phyloP scores from a whole-genome alignment of 2,329 filamentous ascomycete species.

The Talaromyces sp. region DNA sequence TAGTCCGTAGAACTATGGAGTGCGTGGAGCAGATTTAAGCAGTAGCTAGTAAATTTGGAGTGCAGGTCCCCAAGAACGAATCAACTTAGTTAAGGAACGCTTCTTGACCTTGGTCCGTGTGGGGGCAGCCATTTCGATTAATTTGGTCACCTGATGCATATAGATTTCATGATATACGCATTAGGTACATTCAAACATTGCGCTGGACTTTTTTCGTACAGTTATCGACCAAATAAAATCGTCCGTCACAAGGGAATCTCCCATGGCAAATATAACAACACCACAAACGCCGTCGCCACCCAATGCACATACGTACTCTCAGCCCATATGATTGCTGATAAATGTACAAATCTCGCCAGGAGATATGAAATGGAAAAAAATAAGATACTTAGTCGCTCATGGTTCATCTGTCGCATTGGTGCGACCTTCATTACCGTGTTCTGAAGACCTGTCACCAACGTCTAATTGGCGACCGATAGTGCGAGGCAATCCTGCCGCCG shows the following conservation, averaged over 20 bases:
- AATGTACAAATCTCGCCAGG: constrained; percentile 18
- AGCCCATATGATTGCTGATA: constrained; percentile 1
- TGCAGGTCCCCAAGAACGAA: background rate
- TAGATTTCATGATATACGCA: background rate
- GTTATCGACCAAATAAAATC: background rate
- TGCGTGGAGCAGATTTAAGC: background rate
- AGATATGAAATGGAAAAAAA: constrained; percentile 11
- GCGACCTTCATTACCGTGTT: constrained; percentile 5
- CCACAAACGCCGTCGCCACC: constrained; percentile 7
- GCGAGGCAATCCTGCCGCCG: constrained; percentile 63
- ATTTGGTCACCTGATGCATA: constrained; percentile 2
- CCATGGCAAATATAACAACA: constrained; percentile 4
- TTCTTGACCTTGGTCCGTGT: background rate
- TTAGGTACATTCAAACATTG: background rate
- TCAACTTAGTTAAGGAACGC: background rate
- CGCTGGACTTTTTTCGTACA: constrained; percentile 3
- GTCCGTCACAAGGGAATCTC: background rate
- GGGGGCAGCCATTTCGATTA: background rate
- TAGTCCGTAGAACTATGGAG: background rate
- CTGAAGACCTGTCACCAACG: constrained; percentile 24
- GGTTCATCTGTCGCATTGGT: constrained; percentile 8
- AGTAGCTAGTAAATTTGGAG: background rate
- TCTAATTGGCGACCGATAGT: constrained; percentile 40
- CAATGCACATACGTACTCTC: constrained; percentile 8
- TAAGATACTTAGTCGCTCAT: background rate